Conservation (phyloP, 345 rosid genomes). For the Gossypium stocksii region DNA sequence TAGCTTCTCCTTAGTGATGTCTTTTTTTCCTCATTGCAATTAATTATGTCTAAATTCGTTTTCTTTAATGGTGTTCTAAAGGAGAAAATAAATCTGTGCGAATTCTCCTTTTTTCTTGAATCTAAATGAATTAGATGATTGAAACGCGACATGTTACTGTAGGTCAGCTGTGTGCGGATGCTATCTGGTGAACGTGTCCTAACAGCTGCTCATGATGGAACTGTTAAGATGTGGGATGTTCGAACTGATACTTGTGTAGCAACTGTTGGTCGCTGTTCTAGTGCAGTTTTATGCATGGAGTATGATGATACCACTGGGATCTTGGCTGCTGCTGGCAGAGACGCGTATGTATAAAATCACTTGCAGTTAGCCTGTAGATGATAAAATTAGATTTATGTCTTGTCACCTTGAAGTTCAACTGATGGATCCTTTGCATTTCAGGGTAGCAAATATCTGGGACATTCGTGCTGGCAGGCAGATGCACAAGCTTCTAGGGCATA, state of each 20-base stretch:
- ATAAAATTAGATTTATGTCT: background rate
- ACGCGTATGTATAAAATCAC: conserved; percentile 55
- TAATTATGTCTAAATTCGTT: background rate
- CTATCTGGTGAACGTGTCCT: conserved; percentile 15
- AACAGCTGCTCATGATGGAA: conserved; percentile 21
- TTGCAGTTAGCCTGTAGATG: background rate
- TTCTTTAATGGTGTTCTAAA: background rate
- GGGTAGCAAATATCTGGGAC: conserved; percentile 94
- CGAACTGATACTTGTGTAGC: conserved; percentile 96
- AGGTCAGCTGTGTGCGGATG: conserved; percentile 17
- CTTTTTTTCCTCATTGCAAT: conserved; percentile 10
- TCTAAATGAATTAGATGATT: background rate
- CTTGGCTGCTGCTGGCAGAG: conserved; percentile 96
- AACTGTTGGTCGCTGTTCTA: conserved; percentile 94
- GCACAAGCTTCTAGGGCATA: conserved; percentile 93
- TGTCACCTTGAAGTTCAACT: conserved; percentile 10
- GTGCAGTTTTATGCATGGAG: conserved; percentile 90
- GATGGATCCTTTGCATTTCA: conserved; percentile 34
- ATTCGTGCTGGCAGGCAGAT: conserved; percentile 96
- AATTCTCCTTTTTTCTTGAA: background rate
- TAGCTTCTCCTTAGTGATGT: background rate
- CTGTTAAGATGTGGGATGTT: conserved; percentile 99
- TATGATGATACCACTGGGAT: conserved; percentile 97
- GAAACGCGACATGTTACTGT: background rate
- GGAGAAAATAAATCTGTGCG: conserved; percentile 14